phyloP scores from a whole-genome alignment of 1,284 basidiomycete genomes.

The Boletellus deceptivus region DNA sequence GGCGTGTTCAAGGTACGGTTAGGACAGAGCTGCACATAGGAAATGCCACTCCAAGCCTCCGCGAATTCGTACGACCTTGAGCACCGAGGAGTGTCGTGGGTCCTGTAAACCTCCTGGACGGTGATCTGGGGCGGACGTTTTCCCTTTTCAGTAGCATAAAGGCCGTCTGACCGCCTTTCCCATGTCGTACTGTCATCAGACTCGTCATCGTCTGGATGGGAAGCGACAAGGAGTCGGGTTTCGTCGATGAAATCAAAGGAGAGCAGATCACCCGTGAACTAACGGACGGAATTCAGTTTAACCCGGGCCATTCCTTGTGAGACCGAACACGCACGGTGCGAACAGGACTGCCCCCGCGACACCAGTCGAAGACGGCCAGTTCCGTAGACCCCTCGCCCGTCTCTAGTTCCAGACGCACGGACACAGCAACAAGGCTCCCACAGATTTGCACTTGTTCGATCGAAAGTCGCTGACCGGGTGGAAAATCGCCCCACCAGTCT shows the following conservation, averaged over 20 bases:
- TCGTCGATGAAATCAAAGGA: slow-evolving; percentile 35
- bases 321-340: slow-evolving; percentile 23
- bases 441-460: slow-evolving; percentile 32
- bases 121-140: slow-evolving; percentile 32
- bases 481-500: slow-evolving; percentile 35
- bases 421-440: slow-evolving; percentile 26
- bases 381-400: slow-evolving; percentile 34
- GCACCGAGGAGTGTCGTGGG: slow-evolving; percentile 6
- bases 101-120: slow-evolving; percentile 26
- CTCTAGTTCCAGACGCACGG: slow-evolving; percentile 33
- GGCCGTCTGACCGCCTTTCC: slow-evolving; percentile 32
- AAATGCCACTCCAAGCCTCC: slow-evolving; percentile 29
- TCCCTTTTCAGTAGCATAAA: slow-evolving; percentile 31
- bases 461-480: slow-evolving; percentile 34
- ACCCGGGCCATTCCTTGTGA: neutral
- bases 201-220: slow-evolving; percentile 35
- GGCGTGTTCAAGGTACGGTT: slow-evolving; percentile 21
- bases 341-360: slow-evolving; percentile 24
- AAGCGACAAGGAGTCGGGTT: slow-evolving; percentile 23
- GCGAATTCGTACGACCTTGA: slow-evolving; percentile 33
- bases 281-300: neutral
- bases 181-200: slow-evolving; percentile 31
- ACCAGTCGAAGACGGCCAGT: slow-evolving; percentile 32
- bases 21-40: slow-evolving; percentile 33
- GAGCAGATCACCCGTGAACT: slow-evolving; percentile 32